phyloP scores from a whole-genome alignment of 2,329 filamentous ascomycete genomes.

The Trichoderma brevicompactum region DNA sequence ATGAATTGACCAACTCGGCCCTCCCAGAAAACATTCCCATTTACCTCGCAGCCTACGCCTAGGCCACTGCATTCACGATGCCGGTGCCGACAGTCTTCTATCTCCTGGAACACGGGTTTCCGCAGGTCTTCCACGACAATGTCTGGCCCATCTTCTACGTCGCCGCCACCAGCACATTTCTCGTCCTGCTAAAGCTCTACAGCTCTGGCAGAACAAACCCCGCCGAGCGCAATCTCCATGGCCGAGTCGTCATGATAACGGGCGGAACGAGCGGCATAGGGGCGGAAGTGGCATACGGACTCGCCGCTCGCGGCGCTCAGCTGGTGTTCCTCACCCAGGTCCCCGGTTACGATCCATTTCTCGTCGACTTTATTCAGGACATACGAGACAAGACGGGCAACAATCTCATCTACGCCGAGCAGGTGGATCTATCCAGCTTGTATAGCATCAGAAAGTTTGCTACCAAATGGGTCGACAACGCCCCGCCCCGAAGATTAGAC shows the following conservation, averaged over 20 bases:
- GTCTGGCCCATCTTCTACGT: slow-evolving; percentile 49
- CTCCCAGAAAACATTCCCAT: not conserved
- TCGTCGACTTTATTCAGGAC: slow-evolving; percentile 91
- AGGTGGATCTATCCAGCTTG: slow-evolving; percentile 87
- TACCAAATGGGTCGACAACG: slow-evolving; percentile 97
- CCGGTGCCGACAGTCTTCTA: slow-evolving; percentile 57
- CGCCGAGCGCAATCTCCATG: slow-evolving; percentile 84
- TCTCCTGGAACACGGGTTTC: slow-evolving; percentile 53
- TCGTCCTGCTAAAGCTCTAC: slow-evolving; percentile 69
- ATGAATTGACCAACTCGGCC: slow-evolving; percentile 12
- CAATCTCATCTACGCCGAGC: slow-evolving; percentile 90
- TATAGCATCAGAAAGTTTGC: slow-evolving; percentile 91
- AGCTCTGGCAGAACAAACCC: slow-evolving; percentile 74
- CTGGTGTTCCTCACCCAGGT: slow-evolving; percentile 86
- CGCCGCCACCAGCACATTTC: slow-evolving; percentile 42
- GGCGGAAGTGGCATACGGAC: slow-evolving; percentile 71
- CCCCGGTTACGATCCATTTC: slow-evolving; percentile 79
- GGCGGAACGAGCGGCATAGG: slow-evolving; percentile 95
- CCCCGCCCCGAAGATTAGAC: slow-evolving; percentile 84
- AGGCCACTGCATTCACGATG: slow-evolving; percentile 45
- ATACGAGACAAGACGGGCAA: slow-evolving; percentile 77
- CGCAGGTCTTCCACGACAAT: slow-evolving; percentile 53
- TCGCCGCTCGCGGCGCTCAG: slow-evolving; percentile 85
- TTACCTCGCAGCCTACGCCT: not conserved
- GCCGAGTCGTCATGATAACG: slow-evolving; percentile 91